phyloP scores from a whole-genome alignment of 495 filamentous ascomycete species.

The Chaetomium fimeti region DNA sequence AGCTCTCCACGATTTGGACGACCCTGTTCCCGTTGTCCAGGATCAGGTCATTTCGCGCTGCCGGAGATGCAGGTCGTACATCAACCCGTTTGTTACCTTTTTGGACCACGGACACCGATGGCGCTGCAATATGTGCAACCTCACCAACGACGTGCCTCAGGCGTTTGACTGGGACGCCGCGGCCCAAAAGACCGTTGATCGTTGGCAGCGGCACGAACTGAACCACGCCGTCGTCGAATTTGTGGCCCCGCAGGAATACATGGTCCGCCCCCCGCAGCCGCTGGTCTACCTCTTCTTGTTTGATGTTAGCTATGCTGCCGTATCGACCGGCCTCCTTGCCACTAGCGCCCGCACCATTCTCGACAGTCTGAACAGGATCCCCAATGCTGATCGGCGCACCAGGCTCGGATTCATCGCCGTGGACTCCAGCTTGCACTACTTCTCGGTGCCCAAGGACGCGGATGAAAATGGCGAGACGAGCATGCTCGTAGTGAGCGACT shows the following conservation, averaged over 20 bases:
- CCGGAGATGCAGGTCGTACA: conserved; percentile 91
- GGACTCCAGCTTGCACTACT: conserved; percentile 93
- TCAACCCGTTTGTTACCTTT: conserved; percentile 96
- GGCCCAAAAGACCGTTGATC: conserved; percentile 81
- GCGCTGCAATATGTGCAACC: conserved; percentile 99
- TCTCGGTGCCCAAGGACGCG: conserved; percentile 83
- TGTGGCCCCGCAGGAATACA: conserved; percentile 97
- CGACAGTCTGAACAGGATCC: conserved; percentile 94
- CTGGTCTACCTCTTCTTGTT: conserved; percentile 98
- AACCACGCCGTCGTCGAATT: conserved; percentile 96
- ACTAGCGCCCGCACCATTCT: conserved; percentile 91
- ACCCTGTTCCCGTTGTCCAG: conserved; percentile 84
- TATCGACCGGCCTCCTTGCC: conserved; percentile 89
- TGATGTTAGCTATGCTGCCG: conserved; percentile 90
- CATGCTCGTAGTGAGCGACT: conserved; percentile 93
- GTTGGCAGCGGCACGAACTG: conserved; percentile 85
- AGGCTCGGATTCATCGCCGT: conserved; percentile 93
- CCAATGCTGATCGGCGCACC: conserved; percentile 91
- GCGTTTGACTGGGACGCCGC: conserved; percentile 97
- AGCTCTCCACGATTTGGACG: conserved; percentile 87
- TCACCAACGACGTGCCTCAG: conserved; percentile 97
- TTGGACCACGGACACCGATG: conserved; percentile 95
- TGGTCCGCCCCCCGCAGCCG: conserved; percentile 96
- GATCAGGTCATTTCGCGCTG: conserved; percentile 98
- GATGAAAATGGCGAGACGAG: conserved; percentile 76